Conservation (phyloP, 1,139 yeast species). For the Geotrichum phurueaensis region DNA sequence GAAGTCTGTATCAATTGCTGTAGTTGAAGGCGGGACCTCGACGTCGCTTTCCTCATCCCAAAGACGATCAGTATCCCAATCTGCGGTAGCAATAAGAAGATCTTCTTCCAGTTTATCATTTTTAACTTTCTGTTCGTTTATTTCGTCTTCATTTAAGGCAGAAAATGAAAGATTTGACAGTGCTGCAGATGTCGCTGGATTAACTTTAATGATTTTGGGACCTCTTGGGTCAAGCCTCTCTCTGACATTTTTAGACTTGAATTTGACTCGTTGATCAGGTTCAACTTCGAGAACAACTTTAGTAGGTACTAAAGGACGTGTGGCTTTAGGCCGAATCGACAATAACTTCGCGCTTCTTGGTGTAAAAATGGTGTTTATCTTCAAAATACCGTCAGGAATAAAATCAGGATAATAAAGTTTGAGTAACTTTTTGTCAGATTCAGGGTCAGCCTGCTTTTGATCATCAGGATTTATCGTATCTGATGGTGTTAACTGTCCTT, state of each 20-base stretch:
- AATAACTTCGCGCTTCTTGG: constrained; percentile 53
- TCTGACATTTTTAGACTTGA: constrained; percentile 18
- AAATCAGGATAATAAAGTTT: constrained; percentile 57
- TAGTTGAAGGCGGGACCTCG: constrained; percentile 11
- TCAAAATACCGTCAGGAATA: constrained; percentile 48
- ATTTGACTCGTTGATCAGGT: constrained; percentile 36
- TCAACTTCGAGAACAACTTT: constrained; percentile 39
- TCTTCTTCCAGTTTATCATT: constrained; percentile 43
- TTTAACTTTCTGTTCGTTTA: constrained; percentile 18
- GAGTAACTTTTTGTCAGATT: constrained; percentile 31
- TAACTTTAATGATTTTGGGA: constrained; percentile 6
- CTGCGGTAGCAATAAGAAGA: constrained; percentile 65
- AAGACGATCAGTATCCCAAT: constrained; percentile 73
- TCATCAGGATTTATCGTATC: not conserved
- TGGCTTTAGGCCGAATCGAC: constrained; percentile 47
- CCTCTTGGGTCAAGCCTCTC: constrained; percentile 2
- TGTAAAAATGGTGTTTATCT: constrained; percentile 62
- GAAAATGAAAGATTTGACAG: constrained; percentile 20
- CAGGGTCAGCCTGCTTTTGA: constrained; percentile 17
- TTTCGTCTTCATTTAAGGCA: constrained; percentile 13
- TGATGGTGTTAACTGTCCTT: not conserved
- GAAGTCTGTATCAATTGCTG: constrained; percentile 7
- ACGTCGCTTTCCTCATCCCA: constrained; percentile 42
- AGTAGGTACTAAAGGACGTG: constrained; percentile 61
- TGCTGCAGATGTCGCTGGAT: constrained; percentile 14